Conservation (phyloP, 2,329 filamentous ascomycete species). For the Aulographum hederae region DNA sequence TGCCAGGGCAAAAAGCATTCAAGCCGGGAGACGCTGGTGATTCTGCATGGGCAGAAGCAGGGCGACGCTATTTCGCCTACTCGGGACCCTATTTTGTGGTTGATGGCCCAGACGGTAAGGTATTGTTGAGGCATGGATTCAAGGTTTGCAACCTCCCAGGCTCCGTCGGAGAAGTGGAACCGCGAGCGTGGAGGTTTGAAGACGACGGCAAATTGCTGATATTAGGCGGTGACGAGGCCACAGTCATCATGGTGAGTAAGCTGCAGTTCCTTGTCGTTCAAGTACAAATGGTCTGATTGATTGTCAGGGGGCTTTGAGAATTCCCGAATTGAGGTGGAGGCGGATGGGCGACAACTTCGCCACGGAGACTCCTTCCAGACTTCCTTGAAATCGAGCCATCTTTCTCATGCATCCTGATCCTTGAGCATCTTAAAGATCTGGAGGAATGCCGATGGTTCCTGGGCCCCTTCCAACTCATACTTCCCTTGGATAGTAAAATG, state of each 20-base stretch:
- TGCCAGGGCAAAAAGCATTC: conserved; percentile 13
- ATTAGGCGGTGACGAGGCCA: conserved; percentile 2
- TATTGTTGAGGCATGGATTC: conserved; percentile 2
- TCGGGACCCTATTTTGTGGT: conserved; percentile 5
- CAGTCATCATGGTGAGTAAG: too few relatives aligned
- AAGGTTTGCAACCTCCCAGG: conserved; percentile 1
- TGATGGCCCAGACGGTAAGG: conserved; percentile 3
- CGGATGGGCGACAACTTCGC: too few relatives aligned
- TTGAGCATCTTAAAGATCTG: conserved; percentile 45
- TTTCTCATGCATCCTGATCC: conserved; percentile 13
- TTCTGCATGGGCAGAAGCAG: conserved; percentile 6
- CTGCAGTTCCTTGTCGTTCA: too few relatives aligned
- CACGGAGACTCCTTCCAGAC: too few relatives aligned
- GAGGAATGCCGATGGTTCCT: conserved; percentile 50
- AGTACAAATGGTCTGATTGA: too few relatives aligned
- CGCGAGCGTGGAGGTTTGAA: conserved; percentile 3
- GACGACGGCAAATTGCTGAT: conserved; percentile 3
- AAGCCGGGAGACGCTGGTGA: conserved; percentile 1
- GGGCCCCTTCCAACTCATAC: conserved; percentile 51
- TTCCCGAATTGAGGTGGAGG: too few relatives aligned
- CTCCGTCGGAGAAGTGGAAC: conserved; percentile 1
- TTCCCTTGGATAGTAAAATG: conserved; percentile 54
- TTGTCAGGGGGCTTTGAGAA: too few relatives aligned
- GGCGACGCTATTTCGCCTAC: conserved; percentile 6
- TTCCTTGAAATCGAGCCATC: too few relatives aligned